Base-by-base conservation (phyloP, 192 early-diverging fungal species). In the Coemansia sp. region DNA sequence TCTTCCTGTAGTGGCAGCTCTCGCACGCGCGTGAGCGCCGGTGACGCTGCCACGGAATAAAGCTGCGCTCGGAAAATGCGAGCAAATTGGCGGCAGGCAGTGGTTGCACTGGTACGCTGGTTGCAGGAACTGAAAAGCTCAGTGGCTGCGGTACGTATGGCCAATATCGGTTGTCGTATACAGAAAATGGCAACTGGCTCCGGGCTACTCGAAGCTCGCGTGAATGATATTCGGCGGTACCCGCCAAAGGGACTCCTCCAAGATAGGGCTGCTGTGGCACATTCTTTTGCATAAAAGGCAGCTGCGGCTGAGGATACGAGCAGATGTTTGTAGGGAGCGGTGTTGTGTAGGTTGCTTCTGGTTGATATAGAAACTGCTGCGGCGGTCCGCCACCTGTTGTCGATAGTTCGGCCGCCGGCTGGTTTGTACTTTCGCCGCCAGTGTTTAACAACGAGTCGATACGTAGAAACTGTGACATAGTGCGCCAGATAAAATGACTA, bases 1-100 rank as follows among this genome's bases (percentile, higher is more conserved):
- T 48, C 41, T 81, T 81, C 45, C 75, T 81, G 31, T 64, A 36
- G 60, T 81, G 78, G 63, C 78, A 81, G 63, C 75, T 75, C 41
- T 71, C 60, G 61, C 78, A 80, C 11, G 78, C 78, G 15, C 68
- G 68, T 10, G 78, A 68, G 36, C 78, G 78, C 27, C 78, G 73
- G 51, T 75, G 78, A 31, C 73, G 46, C 21, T 19, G 62, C 63
- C 25, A 34, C 25, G 44, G 27, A 27, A 63, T 37, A 27, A 63
- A 63, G 7, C 14, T 55, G 27, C 51, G 51, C 27, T 55, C 51
- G 12, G 23, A 27, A 29, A 29, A 5, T 29, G 51, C 51, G 4
- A 55, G 51, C 27, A 29, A 5, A 10, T 55, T 55, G 51, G 51
- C 25, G 2, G 27, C 51, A 55, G 21, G 51, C 5, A 21, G 42